phyloP scores from a whole-genome alignment of 257 asterid species.

The Solanum chmielewskii region DNA sequence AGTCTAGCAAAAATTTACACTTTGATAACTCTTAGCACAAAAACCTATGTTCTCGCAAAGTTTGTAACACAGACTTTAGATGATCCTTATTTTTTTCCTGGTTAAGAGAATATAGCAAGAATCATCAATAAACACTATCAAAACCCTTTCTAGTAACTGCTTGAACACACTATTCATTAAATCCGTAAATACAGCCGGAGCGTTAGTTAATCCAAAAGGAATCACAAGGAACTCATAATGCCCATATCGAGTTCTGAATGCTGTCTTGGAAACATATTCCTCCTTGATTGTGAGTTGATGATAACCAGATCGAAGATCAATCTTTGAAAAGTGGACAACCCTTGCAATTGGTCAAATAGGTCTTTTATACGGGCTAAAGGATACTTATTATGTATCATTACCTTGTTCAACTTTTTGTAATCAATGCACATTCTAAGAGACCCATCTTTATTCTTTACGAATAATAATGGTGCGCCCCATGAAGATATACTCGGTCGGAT shows the following conservation, averaged over 20 bases:
- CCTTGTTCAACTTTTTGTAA: background rate
- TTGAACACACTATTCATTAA: background rate
- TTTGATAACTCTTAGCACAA: too few species aligned
- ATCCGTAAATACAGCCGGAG: too few species aligned
- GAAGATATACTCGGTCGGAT: background rate
- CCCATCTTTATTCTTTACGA: too few species aligned
- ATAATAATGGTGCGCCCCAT: background rate
- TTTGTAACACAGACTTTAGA: background rate
- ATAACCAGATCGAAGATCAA: background rate
- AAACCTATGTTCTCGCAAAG: background rate
- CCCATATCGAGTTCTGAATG: background rate
- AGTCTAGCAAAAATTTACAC: background rate
- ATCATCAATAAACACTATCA: background rate
- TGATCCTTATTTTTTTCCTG: too few species aligned
- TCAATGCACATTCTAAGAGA: too few species aligned
- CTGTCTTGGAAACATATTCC: background rate
- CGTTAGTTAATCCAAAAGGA: background rate
- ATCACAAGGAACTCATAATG: background rate
- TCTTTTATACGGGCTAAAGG: background rate
- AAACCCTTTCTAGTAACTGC: accelerated
- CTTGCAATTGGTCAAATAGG: too few species aligned
- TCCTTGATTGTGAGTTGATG: background rate
- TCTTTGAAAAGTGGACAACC: background rate
- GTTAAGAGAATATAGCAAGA: background rate
- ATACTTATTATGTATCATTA: too few species aligned